A percentile compares a stretch with the other conserved stretches of the same genome.
These are phyloP conservation scores for Metarhizium sp. DNA, from an alignment of 2,329 filamentous ascomycete species.

Conservation along the genomic window DNA sequence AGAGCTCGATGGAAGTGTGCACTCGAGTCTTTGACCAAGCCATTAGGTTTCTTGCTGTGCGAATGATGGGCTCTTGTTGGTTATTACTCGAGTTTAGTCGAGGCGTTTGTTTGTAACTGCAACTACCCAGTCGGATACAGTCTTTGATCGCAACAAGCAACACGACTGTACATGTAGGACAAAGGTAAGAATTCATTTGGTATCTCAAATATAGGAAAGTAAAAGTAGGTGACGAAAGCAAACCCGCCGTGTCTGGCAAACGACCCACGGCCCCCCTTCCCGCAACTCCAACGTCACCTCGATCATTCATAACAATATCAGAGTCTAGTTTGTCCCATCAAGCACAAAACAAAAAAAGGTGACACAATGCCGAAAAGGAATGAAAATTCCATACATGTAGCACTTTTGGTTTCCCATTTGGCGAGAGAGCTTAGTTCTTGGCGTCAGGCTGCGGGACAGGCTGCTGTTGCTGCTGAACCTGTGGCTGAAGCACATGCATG, in stretches of 20 bases:
- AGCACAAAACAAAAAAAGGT: background rate
- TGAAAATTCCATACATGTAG: background rate
- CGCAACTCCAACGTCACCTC: too few relatives aligned
- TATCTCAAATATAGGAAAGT: background rate
- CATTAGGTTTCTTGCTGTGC: too few relatives aligned
- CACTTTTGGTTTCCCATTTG: background rate
- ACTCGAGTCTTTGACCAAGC: too few relatives aligned
- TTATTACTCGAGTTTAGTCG: too few relatives aligned
- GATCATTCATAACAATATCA: too few relatives aligned
- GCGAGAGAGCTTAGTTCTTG: background rate
- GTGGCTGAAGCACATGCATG: constrained; percentile 2
- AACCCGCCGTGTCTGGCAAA: background rate
- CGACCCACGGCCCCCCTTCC: too few relatives aligned
- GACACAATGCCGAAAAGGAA: background rate
- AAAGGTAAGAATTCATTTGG: background rate
- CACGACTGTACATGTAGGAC: background rate
- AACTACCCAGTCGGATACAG: too few relatives aligned
- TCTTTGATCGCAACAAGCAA: too few relatives aligned
- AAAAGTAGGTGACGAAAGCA: background rate
- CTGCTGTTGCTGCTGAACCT: constrained; percentile 1
- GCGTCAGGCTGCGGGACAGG: background rate
- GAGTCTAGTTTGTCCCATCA: background rate
- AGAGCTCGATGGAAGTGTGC: too few relatives aligned
- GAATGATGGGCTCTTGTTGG: too few relatives aligned
- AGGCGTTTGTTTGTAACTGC: too few relatives aligned